These are phyloP conservation scores for Candida wancherniae DNA, from an alignment of 805 yeast genomes.

Conservation along the genomic window DNA sequence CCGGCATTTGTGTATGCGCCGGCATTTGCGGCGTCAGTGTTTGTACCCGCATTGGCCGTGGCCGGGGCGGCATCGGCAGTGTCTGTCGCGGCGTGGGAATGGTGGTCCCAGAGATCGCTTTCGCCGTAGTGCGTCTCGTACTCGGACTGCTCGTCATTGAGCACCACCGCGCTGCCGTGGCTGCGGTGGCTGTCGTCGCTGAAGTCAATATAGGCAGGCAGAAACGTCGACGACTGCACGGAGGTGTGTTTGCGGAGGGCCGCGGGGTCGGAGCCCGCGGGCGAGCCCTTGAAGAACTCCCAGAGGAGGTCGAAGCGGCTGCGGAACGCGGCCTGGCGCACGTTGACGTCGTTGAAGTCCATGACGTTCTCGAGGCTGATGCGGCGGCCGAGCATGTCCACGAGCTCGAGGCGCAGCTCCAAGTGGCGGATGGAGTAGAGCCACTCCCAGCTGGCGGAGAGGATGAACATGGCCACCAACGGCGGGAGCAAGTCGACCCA, in stretches of 20 bases:
- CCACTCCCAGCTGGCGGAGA: conserved; percentile 66
- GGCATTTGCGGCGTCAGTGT: too few relatives aligned
- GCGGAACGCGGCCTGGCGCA: conserved; percentile 23
- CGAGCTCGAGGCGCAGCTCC: conserved; percentile 47
- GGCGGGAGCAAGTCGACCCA: conserved; percentile 42
- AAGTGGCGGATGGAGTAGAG: conserved; percentile 47
- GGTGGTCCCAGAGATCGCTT: conserved; percentile 21
- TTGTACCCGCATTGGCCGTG: too few relatives aligned
- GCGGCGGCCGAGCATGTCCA: conserved; percentile 60
- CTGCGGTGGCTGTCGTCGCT: too few relatives aligned
- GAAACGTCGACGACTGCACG: too few relatives aligned
- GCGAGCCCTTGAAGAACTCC: conserved; percentile 1
- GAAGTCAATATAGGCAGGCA: too few relatives aligned
- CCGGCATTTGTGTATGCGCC: too few relatives aligned
- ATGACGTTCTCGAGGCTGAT: conserved; percentile 43
- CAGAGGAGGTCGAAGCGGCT: conserved; percentile 28
- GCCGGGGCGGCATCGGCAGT: too few relatives aligned
- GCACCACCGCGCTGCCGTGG: too few relatives aligned
- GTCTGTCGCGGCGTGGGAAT: neutral
- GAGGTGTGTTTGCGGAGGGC: neutral
- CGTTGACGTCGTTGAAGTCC: conserved; percentile 20
- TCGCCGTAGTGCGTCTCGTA: conserved; percentile 26
- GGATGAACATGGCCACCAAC: conserved; percentile 44
- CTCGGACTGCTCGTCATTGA: conserved; percentile 7
- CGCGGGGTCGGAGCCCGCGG: neutral